Evolutionary conservation across 1,139 yeast species (phyloP).

Genomic region (Kodamaea derodonti): DNA sequence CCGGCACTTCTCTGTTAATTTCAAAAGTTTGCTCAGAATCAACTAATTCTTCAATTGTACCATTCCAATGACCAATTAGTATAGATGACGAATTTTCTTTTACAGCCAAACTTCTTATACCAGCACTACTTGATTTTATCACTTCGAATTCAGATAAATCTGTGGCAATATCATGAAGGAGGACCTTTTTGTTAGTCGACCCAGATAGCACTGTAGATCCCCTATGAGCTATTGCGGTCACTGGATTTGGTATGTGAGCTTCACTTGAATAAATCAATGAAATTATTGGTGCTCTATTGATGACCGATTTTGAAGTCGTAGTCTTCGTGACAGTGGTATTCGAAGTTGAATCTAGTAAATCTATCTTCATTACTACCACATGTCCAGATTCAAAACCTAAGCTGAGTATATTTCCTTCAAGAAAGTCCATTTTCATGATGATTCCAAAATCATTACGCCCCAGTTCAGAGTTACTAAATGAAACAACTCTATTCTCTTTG

Average conservation of each 20-base stretch:
- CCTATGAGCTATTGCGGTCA: conserved; percentile 33
- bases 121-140: conserved; percentile 5
- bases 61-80: conserved; percentile 41
- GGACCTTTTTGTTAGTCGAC: conserved; percentile 35
- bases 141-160: conserved; percentile 11
- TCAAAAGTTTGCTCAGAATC: conserved; percentile 3
- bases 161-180: conserved; percentile 19
- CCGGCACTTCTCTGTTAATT: conserved; percentile 10
- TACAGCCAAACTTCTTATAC: conserved; percentile 11
- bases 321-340: not conserved
- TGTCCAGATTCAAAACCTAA: conserved; percentile 62
- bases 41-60: conserved; percentile 25
- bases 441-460: conserved; percentile 47
- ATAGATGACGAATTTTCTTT: conserved; percentile 8
- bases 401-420: conserved; percentile 21
- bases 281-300: conserved; percentile 21
- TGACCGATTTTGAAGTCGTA: conserved; percentile 11
- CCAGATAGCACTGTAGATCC: conserved; percentile 32
- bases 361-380: conserved; percentile 30
- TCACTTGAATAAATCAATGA: conserved; percentile 20
- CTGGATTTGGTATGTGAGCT: conserved; percentile 49
- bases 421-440: conserved; percentile 46
- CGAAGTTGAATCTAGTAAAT: conserved; percentile 4
- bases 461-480: conserved; percentile 1
- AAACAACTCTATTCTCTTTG: conserved; percentile 7